Evolutionary conservation across 2,329 filamentous ascomycete genomes (phyloP), one percentile per base, ranked within the genome.

Genomic region (Ilyonectria robusta): DNA sequence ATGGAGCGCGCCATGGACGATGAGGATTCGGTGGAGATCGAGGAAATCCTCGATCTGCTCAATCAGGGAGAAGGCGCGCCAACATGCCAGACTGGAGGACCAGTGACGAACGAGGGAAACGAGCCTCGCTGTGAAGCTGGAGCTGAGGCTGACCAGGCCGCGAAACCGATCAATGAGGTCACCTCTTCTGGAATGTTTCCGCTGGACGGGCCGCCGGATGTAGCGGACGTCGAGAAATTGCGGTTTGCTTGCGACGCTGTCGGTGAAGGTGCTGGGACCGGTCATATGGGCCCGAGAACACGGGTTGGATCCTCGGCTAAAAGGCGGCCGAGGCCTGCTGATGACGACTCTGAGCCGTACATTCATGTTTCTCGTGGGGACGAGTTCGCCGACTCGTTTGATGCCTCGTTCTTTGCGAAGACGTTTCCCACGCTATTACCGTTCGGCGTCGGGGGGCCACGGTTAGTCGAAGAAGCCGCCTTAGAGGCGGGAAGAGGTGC

Each of bases 341-440:
- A 23, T 4, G 23, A 13, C 40, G 37, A 10, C 3, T 23, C 3
- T n/a, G 54, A 63, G 23, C 64, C 55, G 2, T 59, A 59, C 46
- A 70, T 67, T 29, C 54, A 11, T 10, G 62, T 65, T n/a, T 66
- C 42, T 4, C 56, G 65, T 1, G 69, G 69, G 1, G 56, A 56
- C 1, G 33, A 70, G 4, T 68, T 68, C 29, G 67, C 67, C 47
- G 67, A 71, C 50, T 44, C 59, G 3, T 56, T 59, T 29, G 65
- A 68, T 5, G 42, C 59, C 10, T 31, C 19, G 19, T 68, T 70
- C 53, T 70, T 71, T 15, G 64, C 67, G 7, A 67, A 65, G 50
- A 59, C 67, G 19, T 71, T 70, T 11, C 69, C 67, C 4, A 71
- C 46, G 1, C 31, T 68, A 6, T 53, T 70, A 1, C 67, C 69